These are phyloP conservation scores for Coniella lustricola DNA, from an alignment of 2,329 filamentous ascomycete species.

Conservation along the genomic window DNA sequence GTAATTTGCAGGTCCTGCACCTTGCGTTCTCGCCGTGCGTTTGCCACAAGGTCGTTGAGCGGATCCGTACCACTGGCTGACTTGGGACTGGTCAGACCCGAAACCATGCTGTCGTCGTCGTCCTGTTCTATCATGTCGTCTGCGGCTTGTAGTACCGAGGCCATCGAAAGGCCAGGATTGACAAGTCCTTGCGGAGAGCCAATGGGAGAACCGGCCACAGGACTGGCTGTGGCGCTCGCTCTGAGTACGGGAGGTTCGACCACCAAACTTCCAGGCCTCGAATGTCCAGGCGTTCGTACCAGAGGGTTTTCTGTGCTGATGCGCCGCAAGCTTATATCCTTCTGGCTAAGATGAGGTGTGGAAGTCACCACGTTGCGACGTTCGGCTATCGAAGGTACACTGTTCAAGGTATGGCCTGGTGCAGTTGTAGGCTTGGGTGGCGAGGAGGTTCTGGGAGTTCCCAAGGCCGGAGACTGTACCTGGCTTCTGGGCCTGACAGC, in stretches of 20 bases:
- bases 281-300: constrained; percentile 29
- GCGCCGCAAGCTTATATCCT: constrained; percentile 30
- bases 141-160: constrained; percentile 48
- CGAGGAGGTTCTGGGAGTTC: constrained; percentile 40
- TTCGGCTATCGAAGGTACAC: constrained; percentile 19
- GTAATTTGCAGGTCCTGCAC: constrained; percentile 95
- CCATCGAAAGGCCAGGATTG: constrained; percentile 39
- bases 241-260: constrained; percentile 29
- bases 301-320: constrained; percentile 35
- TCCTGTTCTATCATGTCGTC: constrained; percentile 33
- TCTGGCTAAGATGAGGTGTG: constrained; percentile 30
- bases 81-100: constrained; percentile 50
- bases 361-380: constrained; percentile 28
- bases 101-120: constrained; percentile 9
- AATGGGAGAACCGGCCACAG: constrained; percentile 26
- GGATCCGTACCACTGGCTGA: constrained; percentile 48
- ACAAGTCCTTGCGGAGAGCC: constrained; percentile 22
- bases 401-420: constrained; percentile 2
- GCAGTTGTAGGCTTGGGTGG: constrained; percentile 26
- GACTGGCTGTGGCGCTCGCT: constrained; percentile 28
- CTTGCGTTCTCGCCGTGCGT: constrained; percentile 85
- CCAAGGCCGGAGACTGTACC: constrained; percentile 21
- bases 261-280: constrained; percentile 33
- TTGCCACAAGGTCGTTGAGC: constrained; percentile 72
- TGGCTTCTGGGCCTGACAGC: constrained; percentile 33